phyloP scores from a whole-genome alignment of 768 basidiomycete genomes.

The Naganishia friedmannii region DNA sequence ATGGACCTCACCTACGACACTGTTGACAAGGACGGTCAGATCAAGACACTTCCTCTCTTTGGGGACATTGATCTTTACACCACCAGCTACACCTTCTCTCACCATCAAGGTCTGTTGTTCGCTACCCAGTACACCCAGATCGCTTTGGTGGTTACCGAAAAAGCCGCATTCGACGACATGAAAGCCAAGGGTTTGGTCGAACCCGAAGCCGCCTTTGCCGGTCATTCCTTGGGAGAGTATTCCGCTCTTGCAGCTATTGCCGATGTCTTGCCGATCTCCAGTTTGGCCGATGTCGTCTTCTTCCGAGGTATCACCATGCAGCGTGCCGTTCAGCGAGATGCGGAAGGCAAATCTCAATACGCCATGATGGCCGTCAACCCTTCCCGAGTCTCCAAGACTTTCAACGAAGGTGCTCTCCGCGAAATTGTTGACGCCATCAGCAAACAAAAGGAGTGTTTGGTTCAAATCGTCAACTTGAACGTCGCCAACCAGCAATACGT shows the following conservation, averaged over 20 bases:
- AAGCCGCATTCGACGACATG: constrained; percentile 98
- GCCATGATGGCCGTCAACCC: constrained; percentile 99
- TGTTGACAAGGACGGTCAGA: constrained; percentile 89
- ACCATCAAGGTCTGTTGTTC: constrained; percentile 89
- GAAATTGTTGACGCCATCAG: constrained; percentile 94
- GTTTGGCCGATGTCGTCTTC: constrained; percentile 96
- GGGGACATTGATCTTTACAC: constrained; percentile 91
- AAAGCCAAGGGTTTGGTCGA: constrained; percentile 93
- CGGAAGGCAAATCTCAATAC: constrained; percentile 87
- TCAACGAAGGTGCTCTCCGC: constrained; percentile 90
- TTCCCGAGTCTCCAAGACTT: constrained; percentile 85
- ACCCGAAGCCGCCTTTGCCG: constrained; percentile 86
- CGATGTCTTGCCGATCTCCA: constrained; percentile 89
- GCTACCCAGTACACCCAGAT: constrained; percentile 99
- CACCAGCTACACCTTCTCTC: constrained; percentile 96
- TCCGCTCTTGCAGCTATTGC: constrained; percentile 97
- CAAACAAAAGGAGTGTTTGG: constrained; percentile 67
- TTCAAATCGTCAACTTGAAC: constrained; percentile 94
- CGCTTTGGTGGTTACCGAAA: constrained; percentile 95
- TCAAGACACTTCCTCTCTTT: constrained; percentile 94
- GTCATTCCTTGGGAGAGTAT: constrained; percentile 97
- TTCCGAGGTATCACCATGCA: constrained; percentile 99
- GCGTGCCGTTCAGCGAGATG: constrained; percentile 94
- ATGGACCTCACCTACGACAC: constrained; percentile 99
- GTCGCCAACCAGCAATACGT: constrained; percentile 98